A percentile compares a stretch with the other conserved stretches of the same genome.
Conservation (phyloP, 1,284 basidiomycete species). For the Malassezia arunalokei region DNA sequence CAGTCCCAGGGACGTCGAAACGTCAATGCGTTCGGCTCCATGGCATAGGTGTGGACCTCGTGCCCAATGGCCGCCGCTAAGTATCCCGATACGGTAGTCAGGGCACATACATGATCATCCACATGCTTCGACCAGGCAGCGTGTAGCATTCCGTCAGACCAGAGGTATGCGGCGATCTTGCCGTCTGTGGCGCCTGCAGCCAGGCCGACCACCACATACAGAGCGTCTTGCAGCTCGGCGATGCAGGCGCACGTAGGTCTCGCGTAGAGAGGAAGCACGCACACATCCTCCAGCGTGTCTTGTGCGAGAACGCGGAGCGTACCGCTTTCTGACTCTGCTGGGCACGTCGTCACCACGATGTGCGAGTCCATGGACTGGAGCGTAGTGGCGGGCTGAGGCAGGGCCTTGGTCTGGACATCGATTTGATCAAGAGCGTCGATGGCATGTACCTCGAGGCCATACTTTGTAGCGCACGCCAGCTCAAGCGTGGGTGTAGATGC, state of each 20-base stretch:
- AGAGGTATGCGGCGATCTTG: too few species aligned
- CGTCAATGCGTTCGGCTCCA: background rate
- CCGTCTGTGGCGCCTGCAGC: too few species aligned
- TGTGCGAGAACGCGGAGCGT: too few species aligned
- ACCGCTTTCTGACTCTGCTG: too few species aligned
- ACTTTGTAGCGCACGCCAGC: background rate
- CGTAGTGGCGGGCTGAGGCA: too few species aligned
- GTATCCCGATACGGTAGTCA: slow-evolving; percentile 16
- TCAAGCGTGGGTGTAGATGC: background rate
- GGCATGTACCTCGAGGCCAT: background rate
- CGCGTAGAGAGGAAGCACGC: too few species aligned
- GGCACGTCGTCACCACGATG: too few species aligned
- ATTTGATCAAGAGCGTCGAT: background rate
- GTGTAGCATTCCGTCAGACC: background rate
- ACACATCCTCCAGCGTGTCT: too few species aligned
- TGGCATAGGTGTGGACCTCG: slow-evolving; percentile 24
- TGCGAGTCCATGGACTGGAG: too few species aligned
- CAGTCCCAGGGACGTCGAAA: slow-evolving; percentile 20
- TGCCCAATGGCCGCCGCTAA: slow-evolving; percentile 37
- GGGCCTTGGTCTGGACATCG: background rate
- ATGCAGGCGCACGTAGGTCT: too few species aligned
- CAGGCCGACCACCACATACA: too few species aligned
- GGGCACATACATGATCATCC: slow-evolving; percentile 33
- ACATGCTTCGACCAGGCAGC: slow-evolving; percentile 24
- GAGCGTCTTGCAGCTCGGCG: too few species aligned